Evolutionary conservation across 352 stramenopile genomes (phyloP).

Genomic region (Halophytophthora batemanensis): DNA sequence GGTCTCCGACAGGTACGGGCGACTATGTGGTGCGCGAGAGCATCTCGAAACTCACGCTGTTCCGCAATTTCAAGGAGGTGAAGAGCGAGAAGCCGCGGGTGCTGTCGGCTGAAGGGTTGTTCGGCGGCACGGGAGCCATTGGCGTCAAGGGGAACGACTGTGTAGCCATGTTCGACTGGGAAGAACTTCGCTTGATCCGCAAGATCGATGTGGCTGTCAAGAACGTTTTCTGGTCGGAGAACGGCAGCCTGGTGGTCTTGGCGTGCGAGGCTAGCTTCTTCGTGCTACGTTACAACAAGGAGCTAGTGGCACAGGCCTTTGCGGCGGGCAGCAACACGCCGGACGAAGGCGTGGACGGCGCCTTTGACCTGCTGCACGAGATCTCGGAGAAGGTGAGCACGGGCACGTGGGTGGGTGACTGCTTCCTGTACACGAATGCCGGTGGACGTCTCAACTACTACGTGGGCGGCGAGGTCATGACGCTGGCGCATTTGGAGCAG

Average conservation of each 20-base stretch:
- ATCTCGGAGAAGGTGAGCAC: conserved; percentile 95
- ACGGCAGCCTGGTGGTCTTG: conserved; percentile 94
- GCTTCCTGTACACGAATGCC: conserved; percentile 98
- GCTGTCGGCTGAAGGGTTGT: conserved; percentile 93
- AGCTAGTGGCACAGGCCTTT: conserved; percentile 87
- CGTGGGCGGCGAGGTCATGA: conserved; percentile 99
- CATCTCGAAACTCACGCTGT: conserved; percentile 95
- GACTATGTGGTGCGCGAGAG: conserved; percentile 99
- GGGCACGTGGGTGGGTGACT: conserved; percentile 99
- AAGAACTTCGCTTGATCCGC: conserved; percentile 95
- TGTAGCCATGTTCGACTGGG: conserved; percentile 99
- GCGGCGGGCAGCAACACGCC: conserved; percentile 79
- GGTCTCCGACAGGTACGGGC: conserved; percentile 94
- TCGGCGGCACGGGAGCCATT: conserved; percentile 93
- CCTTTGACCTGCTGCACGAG: conserved; percentile 98
- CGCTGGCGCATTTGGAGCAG: conserved; percentile 93
- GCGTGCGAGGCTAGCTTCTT: conserved; percentile 95
- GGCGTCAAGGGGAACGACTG: conserved; percentile 95
- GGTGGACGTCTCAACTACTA: conserved; percentile 97
- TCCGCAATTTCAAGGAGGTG: conserved; percentile 99
- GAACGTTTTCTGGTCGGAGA: conserved; percentile 98
- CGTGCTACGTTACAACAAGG: conserved; percentile 95
- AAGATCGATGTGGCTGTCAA: conserved; percentile 98
- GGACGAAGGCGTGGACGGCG: conserved; percentile 96
- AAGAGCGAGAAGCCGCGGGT: conserved; percentile 94